These are phyloP conservation scores for Phoma sp. DNA, from an alignment of 2,329 filamentous ascomycete genomes.

Conservation along the genomic window DNA sequence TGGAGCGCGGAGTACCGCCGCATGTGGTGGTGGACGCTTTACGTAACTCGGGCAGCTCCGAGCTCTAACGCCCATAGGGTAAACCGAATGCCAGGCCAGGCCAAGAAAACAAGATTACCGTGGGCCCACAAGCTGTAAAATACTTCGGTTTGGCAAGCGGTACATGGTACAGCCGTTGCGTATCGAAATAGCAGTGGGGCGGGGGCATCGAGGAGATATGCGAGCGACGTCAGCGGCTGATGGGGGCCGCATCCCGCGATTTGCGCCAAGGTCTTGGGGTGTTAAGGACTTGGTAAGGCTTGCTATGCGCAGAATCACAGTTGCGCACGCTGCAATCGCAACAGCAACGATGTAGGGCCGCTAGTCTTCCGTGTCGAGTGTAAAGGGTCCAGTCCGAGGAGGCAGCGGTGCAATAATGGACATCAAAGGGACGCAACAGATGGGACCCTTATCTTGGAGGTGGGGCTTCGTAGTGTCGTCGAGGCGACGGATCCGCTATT, in stretches of 20 bases:
- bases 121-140: background rate
- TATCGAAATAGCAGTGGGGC: constrained; percentile 9
- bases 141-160: constrained; percentile 8
- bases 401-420: background rate
- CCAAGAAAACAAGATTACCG: constrained; percentile 5
- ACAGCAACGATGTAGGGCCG: background rate
- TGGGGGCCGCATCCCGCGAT: background rate
- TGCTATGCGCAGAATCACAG: background rate
- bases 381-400: constrained; percentile 2
- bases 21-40: constrained; percentile 4
- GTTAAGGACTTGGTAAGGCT: background rate
- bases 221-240: constrained; percentile 18
- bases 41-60: constrained; percentile 16
- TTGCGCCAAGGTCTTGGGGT: constrained; percentile 1
- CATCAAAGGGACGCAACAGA: constrained; percentile 2
- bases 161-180: constrained; percentile 5
- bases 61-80: constrained; percentile 9
- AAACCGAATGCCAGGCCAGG: background rate
- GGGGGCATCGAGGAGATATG: constrained; percentile 5
- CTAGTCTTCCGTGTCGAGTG: background rate
- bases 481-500: constrained; percentile 3
- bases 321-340: background rate
- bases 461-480: constrained; percentile 5
- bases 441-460: constrained; percentile 14
- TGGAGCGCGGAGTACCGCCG: background rate